phyloP scores from a whole-genome alignment of 495 filamentous ascomycete genomes.

The Daldinia caldariorum region DNA sequence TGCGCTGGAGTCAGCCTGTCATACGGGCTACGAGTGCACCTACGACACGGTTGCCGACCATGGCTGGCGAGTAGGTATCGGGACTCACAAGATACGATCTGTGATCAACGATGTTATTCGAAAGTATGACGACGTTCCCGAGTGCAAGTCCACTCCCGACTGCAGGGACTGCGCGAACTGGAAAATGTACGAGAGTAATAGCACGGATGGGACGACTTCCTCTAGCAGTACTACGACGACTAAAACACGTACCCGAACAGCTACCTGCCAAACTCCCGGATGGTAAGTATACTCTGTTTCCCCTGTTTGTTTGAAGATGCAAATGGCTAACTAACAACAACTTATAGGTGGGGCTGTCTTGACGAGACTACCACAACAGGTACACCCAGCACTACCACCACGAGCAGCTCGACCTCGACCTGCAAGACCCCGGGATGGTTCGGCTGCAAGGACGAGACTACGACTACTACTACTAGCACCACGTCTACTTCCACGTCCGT shows the following conservation, averaged over 20 bases:
- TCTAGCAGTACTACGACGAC: slow-evolving; percentile 63
- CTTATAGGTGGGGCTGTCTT: slow-evolving; percentile 69
- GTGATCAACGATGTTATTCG: slow-evolving; percentile 88
- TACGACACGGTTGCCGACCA: slow-evolving; percentile 93
- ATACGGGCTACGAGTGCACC: slow-evolving; percentile 84
- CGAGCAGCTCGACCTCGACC: slow-evolving; percentile 55
- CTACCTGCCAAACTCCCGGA: slow-evolving; percentile 89
- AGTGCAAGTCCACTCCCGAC: slow-evolving; percentile 74
- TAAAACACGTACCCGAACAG: slow-evolving; percentile 75
- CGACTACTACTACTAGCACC: slow-evolving; percentile 38
- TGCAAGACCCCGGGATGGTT: slow-evolving; percentile 75
- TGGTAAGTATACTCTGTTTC: slow-evolving; percentile 53
- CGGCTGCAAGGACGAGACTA: slow-evolving; percentile 68
- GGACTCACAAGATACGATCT: slow-evolving; percentile 82
- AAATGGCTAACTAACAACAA: slow-evolving; percentile 5
- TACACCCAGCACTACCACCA: slow-evolving; percentile 55
- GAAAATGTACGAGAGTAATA: slow-evolving; percentile 94
- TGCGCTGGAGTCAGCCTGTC: slow-evolving; percentile 89
- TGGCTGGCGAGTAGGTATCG: slow-evolving; percentile 86
- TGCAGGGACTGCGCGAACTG: slow-evolving; percentile 91
- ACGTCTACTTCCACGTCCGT: slow-evolving; percentile 58
- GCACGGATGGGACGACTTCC: slow-evolving; percentile 75
- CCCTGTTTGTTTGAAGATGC: neutral
- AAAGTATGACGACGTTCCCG: slow-evolving; percentile 78
- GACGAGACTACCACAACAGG: slow-evolving; percentile 66